Conservation (phyloP, 306 rosid species). For the cucumber (Cucumis sativus) region DNA sequence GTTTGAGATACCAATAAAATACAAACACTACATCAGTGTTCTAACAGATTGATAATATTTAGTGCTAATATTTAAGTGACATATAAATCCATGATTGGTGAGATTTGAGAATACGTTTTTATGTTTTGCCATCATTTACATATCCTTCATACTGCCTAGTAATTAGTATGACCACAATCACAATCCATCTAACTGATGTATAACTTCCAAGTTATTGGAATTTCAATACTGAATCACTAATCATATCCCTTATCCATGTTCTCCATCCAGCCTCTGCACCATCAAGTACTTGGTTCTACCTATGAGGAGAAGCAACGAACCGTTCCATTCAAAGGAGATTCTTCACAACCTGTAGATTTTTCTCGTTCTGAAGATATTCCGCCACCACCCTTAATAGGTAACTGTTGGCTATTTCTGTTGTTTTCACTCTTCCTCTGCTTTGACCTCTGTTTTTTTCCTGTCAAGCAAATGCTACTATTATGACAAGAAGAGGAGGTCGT, state of each 20-base stretch:
- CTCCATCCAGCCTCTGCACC: conserved; percentile 43
- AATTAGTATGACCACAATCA: not conserved
- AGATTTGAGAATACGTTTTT: not conserved
- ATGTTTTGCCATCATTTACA: not conserved
- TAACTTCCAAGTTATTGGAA: not conserved
- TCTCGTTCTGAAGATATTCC: conserved; percentile 48
- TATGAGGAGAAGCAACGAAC: conserved; percentile 15
- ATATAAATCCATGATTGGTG: not conserved
- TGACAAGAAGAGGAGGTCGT: not conserved
- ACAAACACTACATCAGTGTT: too few species aligned
- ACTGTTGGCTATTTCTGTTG: not conserved
- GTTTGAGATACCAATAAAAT: too few species aligned
- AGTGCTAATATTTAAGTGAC: too few species aligned
- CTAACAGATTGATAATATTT: too few species aligned
- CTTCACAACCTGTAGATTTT: conserved; percentile 22
- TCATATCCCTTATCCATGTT: conserved; percentile 7
- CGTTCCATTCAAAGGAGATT: conserved; percentile 22
- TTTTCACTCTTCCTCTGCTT: not conserved
- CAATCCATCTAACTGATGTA: not conserved
- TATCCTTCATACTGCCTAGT: not conserved
- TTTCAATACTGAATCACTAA: not conserved
- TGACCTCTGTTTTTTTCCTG: not conserved
- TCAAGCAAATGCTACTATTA: not conserved
- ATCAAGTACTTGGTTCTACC: conserved; percentile 29
- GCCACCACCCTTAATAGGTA: conserved; percentile 75